These are phyloP conservation scores for Penicillium sp. DNA, from an alignment of 2,329 filamentous ascomycete genomes.

Conservation along the genomic window DNA sequence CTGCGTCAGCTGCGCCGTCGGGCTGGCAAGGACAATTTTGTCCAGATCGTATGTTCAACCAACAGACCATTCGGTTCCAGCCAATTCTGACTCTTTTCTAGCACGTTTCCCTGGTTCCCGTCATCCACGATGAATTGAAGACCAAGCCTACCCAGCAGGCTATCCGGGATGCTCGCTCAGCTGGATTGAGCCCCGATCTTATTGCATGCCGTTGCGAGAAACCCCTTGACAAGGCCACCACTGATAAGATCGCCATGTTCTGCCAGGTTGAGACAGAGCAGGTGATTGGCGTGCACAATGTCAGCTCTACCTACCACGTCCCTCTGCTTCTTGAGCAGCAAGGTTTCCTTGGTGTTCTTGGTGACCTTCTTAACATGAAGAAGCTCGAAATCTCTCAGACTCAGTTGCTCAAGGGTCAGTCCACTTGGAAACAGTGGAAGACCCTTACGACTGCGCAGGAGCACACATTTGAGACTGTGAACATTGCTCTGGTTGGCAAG, in stretches of 20 bases:
- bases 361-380: slow-evolving; percentile 61
- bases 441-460: slow-evolving; percentile 65
- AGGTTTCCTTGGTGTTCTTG: slow-evolving; percentile 67
- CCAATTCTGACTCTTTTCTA: neutral
- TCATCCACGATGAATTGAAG: slow-evolving; percentile 75
- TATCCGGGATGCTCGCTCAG: slow-evolving; percentile 77
- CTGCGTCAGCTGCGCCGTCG: slow-evolving; percentile 72
- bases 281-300: slow-evolving; percentile 82
- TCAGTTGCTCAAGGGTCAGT: slow-evolving; percentile 60
- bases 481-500: slow-evolving; percentile 90
- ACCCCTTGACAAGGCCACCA: slow-evolving; percentile 68
- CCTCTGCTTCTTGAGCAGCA: slow-evolving; percentile 83
- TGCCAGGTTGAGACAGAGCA: slow-evolving; percentile 85
- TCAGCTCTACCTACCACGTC: slow-evolving; percentile 88
- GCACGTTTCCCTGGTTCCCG: slow-evolving; percentile 73
- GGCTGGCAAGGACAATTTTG: slow-evolving; percentile 73
- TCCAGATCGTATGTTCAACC: slow-evolving; percentile 60
- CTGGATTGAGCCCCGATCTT: slow-evolving; percentile 71
- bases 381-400: slow-evolving; percentile 43
- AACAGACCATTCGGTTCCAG: neutral
- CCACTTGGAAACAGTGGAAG: slow-evolving; percentile 78
- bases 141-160: slow-evolving; percentile 94
- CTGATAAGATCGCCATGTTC: slow-evolving; percentile 81
- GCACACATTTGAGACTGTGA: slow-evolving; percentile 65
- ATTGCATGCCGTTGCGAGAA: slow-evolving; percentile 89